Evolutionary conservation across 148 eudicot species (phyloP).

Genomic region (Fagopyrum tataricum): DNA sequence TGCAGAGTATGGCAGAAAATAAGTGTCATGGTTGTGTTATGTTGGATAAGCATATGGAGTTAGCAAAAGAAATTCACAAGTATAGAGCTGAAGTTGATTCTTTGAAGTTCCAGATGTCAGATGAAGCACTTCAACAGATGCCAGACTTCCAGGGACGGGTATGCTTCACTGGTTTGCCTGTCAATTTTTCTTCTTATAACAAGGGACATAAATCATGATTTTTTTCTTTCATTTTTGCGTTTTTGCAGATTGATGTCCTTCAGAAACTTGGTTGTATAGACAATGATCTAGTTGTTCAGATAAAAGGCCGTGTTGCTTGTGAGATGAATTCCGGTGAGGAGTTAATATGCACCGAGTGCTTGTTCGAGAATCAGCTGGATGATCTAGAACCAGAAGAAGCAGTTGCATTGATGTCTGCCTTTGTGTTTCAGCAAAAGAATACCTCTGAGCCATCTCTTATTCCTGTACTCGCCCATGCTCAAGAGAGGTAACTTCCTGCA

Average conservation of each 20-base stretch:
- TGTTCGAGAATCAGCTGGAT: constrained; percentile 94
- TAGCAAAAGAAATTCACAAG: constrained; percentile 55
- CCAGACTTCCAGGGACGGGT: constrained; percentile 99
- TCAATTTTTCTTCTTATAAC: background rate
- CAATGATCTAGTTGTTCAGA: constrained; percentile 92
- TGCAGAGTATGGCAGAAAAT: constrained; percentile 74
- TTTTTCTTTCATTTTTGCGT: background rate
- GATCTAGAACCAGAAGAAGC: constrained; percentile 98
- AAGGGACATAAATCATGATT: background rate
- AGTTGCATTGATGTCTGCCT: constrained; percentile 92
- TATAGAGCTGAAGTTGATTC: constrained; percentile 70
- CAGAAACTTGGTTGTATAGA: constrained; percentile 88
- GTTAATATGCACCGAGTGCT: constrained; percentile 91
- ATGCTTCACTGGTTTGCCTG: constrained; percentile 21
- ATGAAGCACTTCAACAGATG: constrained; percentile 98
- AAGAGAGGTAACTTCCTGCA: constrained; percentile 42
- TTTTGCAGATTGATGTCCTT: constrained; percentile 78
- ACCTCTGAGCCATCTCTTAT: constrained; percentile 87
- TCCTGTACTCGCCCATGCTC: constrained; percentile 70
- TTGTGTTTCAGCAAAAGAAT: constrained; percentile 96
- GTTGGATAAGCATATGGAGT: constrained; percentile 72
- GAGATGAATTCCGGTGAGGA: constrained; percentile 99
- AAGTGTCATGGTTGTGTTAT: constrained; percentile 93
- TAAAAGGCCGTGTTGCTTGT: constrained; percentile 98
- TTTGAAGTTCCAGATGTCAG: constrained; percentile 84